phyloP scores from a whole-genome alignment of 2,329 filamentous ascomycete species.

The Botrytis porri region DNA sequence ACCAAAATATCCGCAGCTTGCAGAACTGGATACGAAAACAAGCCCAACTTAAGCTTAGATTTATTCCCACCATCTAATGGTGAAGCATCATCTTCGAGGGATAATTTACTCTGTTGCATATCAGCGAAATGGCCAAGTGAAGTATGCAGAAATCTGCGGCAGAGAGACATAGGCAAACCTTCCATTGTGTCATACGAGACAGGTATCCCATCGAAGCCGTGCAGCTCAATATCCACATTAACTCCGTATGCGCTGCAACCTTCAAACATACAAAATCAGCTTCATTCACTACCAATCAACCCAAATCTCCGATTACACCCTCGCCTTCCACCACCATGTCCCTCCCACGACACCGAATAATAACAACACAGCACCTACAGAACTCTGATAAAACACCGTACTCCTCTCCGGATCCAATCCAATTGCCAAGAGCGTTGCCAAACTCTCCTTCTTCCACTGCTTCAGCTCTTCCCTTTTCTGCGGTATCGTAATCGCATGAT shows the following conservation, averaged over 20 bases:
- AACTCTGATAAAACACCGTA: conserved; percentile 78
- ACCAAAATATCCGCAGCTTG: conserved; percentile 93
- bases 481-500: conserved; percentile 85
- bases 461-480: conserved; percentile 62
- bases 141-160: not conserved
- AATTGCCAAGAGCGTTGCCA: conserved; percentile 79
- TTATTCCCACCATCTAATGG: conserved; percentile 58
- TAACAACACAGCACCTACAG: conserved; percentile 48
- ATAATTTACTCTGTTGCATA: conserved; percentile 64
- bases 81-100: conserved; percentile 56
- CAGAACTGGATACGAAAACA: conserved; percentile 94
- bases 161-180: conserved; percentile 52
- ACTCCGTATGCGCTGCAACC: conserved; percentile 76
- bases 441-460: conserved; percentile 65
- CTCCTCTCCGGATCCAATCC: conserved; percentile 76
- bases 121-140: conserved; percentile 3
- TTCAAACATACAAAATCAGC: conserved; percentile 37
- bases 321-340: not conserved
- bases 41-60: conserved; percentile 72
- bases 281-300: not conserved
- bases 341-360: not conserved
- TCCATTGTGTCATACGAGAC: conserved; percentile 99
- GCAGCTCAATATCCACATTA: conserved; percentile 97
- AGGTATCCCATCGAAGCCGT: conserved; percentile 89
- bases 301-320: not conserved